Conservation (phyloP, 768 basidiomycete genomes). For the Lentinula edodes region DNA sequence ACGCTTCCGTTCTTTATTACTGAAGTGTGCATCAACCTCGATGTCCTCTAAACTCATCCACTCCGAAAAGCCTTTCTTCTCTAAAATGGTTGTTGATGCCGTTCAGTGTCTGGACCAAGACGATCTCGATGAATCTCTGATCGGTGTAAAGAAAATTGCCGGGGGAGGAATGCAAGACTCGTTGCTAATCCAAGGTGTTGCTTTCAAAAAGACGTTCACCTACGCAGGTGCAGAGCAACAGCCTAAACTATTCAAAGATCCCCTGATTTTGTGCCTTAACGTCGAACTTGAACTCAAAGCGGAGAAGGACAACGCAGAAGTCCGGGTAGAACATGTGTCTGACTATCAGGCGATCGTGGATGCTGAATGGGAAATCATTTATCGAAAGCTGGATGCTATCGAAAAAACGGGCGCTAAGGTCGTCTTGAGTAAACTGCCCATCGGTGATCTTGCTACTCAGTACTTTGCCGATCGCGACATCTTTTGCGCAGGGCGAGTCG, state of each 20-base stretch:
- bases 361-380: conserved; percentile 99
- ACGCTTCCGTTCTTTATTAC: conserved; percentile 86
- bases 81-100: conserved; percentile 97
- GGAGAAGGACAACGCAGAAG: conserved; percentile 98
- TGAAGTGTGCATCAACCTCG: conserved; percentile 98
- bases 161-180: conserved; percentile 99
- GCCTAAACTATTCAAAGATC: conserved; percentile 85
- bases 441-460: conserved; percentile 97
- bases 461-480: conserved; percentile 99
- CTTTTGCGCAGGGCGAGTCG: conserved; percentile 97
- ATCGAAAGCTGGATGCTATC: conserved; percentile 93
- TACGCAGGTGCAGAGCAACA: conserved; percentile 99
- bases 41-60: conserved; percentile 99
- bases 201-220: conserved; percentile 99
- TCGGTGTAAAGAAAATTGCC: conserved; percentile 96
- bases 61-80: conserved; percentile 98
- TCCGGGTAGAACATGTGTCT: conserved; percentile 92
- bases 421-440: conserved; percentile 95
- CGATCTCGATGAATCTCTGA: conserved; percentile 91
- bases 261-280: conserved; percentile 90
- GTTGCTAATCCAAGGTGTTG: conserved; percentile 80
- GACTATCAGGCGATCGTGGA: conserved; percentile 99
- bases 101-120: conserved; percentile 89
- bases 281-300: conserved; percentile 99
- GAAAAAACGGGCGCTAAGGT: conserved; percentile 96